Conservation (phyloP, 768 basidiomycete genomes). For the Lentinula guzmanii region DNA sequence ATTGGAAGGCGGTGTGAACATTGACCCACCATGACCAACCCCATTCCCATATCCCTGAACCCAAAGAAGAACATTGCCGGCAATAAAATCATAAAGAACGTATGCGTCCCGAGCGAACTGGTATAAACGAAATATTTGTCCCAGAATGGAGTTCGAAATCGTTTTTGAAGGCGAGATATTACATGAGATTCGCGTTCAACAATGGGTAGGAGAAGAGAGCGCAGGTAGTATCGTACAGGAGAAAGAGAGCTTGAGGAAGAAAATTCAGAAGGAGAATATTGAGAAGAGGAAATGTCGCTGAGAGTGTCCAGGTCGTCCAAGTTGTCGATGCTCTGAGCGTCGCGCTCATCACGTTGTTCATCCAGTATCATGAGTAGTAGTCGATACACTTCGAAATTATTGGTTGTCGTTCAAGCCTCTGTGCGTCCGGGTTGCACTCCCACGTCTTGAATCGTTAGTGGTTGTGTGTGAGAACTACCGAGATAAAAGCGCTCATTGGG, state of each 20-base stretch:
- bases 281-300: not conserved
- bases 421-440: not conserved
- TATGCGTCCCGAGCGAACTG: conserved; percentile 77
- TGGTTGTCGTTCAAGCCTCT: not conserved
- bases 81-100: conserved; percentile 89
- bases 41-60: conserved; percentile 43
- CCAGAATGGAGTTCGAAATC: conserved; percentile 57
- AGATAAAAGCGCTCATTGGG: no score
- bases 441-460: no score
- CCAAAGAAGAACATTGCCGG: conserved; percentile 91
- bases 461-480: no score
- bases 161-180: conserved; percentile 25
- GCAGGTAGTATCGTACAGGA: conserved; percentile 1
- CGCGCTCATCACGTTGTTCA: not conserved
- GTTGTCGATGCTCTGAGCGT: not conserved
- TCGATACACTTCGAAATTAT: not conserved
- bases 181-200: conserved; percentile 1
- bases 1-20: not conserved
- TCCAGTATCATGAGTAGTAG: not conserved
- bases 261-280: not conserved
- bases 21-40: conserved; percentile 54
- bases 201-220: not conserved
- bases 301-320: not conserved
- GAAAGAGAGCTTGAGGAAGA: not conserved
- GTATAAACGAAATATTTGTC: conserved; percentile 84